Conservation (phyloP, 2,329 filamentous ascomycete genomes). For the Cordyceps cicadae region DNA sequence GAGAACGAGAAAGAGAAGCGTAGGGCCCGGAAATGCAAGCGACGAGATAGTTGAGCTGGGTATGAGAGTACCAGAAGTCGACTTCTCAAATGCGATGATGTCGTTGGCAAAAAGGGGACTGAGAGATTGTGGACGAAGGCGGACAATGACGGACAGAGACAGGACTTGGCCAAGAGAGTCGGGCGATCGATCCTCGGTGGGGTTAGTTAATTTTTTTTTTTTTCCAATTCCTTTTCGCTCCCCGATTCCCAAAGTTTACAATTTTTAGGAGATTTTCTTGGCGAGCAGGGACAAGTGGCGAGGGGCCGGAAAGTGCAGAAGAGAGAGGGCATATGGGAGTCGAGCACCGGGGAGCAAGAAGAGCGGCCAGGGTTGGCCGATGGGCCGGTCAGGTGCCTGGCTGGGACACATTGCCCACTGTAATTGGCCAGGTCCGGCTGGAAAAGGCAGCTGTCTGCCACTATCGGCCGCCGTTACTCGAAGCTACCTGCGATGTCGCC, state of each 20-base stretch:
- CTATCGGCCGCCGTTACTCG: neutral
- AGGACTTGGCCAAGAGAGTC: neutral
- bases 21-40: neutral
- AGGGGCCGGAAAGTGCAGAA: neutral
- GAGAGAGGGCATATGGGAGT: neutral
- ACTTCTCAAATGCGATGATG: neutral
- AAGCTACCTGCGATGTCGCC: constrained; percentile 2
- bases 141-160: neutral
- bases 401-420: neutral
- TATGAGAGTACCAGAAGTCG: neutral
- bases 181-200: constrained; percentile 8
- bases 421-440: neutral
- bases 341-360: neutral
- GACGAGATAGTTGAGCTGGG: neutral
- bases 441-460: neutral
- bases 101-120: neutral
- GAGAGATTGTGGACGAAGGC: constrained; percentile 3
- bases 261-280: neutral
- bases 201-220: neutral
- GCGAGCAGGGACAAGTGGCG: neutral
- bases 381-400: constrained; percentile 7
- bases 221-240: neutral
- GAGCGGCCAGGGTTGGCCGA: neutral
- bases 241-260: neutral
- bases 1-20: neutral